A percentile compares a stretch with the other conserved stretches of the same genome.
phyloP scores from a whole-genome alignment of 306 rosid species.

The Carpinus fangiana region DNA sequence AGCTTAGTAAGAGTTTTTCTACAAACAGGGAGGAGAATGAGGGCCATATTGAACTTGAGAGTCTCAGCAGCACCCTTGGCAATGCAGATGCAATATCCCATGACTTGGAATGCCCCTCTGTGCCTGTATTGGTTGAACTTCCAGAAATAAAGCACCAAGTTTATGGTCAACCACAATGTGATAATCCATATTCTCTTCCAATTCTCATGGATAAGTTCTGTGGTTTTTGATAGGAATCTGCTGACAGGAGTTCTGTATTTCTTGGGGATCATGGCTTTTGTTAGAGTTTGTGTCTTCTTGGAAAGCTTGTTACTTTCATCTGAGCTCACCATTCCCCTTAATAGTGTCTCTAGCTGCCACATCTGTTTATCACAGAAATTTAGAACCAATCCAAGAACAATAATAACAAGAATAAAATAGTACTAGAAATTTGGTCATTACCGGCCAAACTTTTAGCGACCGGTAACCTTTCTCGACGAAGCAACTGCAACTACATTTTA shows the following conservation, averaged over 20 bases:
- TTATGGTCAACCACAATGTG: constrained; percentile 53
- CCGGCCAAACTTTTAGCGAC: neutral
- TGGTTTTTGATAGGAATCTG: constrained; percentile 23
- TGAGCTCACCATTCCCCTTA: constrained; percentile 55
- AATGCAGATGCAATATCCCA: constrained; percentile 79
- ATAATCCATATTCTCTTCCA: constrained; percentile 82
- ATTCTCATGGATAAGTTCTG: constrained; percentile 47
- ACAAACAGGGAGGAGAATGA: constrained; percentile 79
- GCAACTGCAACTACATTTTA: too few relatives aligned
- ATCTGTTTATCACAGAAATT: constrained; percentile 44
- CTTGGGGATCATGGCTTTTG: constrained; percentile 69
- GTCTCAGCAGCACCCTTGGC: constrained; percentile 98
- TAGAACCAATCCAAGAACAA: neutral
- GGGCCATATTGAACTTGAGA: constrained; percentile 91
- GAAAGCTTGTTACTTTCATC: constrained; percentile 41
- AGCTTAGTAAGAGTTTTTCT: constrained; percentile 73
- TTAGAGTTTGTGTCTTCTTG: constrained; percentile 39
- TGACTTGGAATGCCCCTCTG: constrained; percentile 46
- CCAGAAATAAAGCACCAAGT: constrained; percentile 59
- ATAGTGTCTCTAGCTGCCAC: constrained; percentile 79
- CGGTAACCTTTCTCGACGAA: too few relatives aligned
- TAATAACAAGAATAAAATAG: too few relatives aligned
- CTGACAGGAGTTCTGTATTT: constrained; percentile 61
- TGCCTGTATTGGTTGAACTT: constrained; percentile 60
- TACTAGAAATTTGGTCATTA: too few relatives aligned